phyloP scores from a whole-genome alignment of 83 land plant genomes.

The Diphasiastrum complanatum region DNA sequence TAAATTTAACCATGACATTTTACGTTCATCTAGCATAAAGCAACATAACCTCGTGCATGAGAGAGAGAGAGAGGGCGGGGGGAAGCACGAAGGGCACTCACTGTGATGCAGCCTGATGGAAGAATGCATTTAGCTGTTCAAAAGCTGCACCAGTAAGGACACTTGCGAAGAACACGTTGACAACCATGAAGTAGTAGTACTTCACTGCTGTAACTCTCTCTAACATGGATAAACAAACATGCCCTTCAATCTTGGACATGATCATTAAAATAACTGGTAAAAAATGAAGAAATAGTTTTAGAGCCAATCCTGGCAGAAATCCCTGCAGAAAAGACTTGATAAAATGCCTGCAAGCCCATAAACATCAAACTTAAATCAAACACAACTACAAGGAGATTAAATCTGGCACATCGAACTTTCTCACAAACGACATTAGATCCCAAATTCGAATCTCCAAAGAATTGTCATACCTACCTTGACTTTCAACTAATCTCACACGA shows the following conservation, averaged over 20 bases:
- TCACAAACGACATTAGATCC: neutral
- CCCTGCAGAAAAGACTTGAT: constrained; percentile 80
- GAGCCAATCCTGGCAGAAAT: constrained; percentile 73
- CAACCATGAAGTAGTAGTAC: constrained; percentile 65
- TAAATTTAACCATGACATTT: too few relatives aligned
- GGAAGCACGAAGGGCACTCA: constrained; percentile 19
- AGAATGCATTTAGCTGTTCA: constrained; percentile 63
- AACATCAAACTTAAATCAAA: neutral
- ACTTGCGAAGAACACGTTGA: constrained; percentile 88
- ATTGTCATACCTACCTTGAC: too few relatives aligned
- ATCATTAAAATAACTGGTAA: constrained; percentile 79
- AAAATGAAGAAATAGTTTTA: constrained; percentile 79
- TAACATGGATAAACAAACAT: constrained; percentile 47
- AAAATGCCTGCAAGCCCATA: constrained; percentile 38
- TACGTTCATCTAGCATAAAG: too few relatives aligned
- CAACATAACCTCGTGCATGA: too few relatives aligned
- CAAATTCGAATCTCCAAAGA: too few relatives aligned
- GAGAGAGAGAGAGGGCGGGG: neutral
- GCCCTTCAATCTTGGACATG: constrained; percentile 37
- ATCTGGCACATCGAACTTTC: neutral
- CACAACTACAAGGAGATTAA: constrained; percentile 7
- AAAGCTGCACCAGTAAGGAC: constrained; percentile 70
- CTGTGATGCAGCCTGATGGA: constrained; percentile 52
- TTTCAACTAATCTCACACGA: too few relatives aligned
- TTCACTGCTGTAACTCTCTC: constrained; percentile 70